Conservation (phyloP, 2,329 filamentous ascomycete genomes). For the Alternaria brassicicola region DNA sequence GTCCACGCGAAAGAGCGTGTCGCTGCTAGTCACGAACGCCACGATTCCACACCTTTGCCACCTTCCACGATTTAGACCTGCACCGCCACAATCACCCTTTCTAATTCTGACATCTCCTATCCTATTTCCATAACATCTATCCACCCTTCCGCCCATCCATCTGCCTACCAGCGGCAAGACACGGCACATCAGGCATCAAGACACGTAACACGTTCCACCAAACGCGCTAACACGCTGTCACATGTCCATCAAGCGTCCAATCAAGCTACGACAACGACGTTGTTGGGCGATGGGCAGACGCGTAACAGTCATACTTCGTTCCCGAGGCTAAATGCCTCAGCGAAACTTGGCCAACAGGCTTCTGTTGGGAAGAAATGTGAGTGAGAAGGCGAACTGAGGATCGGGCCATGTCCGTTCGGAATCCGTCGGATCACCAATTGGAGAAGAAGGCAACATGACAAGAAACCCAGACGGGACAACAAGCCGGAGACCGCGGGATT, state of each 20-base stretch:
- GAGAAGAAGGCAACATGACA: not conserved
- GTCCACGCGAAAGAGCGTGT: not conserved
- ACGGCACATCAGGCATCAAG: not conserved
- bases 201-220: conserved; percentile 7
- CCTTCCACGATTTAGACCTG: not conserved
- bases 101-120: not conserved
- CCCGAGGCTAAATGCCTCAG: not conserved
- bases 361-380: not conserved
- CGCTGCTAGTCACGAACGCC: not conserved
- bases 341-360: not conserved
- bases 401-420: not conserved
- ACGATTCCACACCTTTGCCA: not conserved
- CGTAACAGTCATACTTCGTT: not conserved
- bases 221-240: conserved; percentile 28
- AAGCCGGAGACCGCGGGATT: not conserved
- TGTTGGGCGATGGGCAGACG: not conserved
- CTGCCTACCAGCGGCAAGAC: not conserved
- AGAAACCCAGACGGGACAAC: not conserved
- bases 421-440: not conserved
- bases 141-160: not conserved
- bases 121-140: not conserved
- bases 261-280: conserved; percentile 3
- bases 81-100: not conserved
- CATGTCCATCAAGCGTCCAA: conserved; percentile 19
- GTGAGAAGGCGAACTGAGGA: conserved; percentile 8